Evolutionary conservation across 441 rosid species (phyloP), one percentile per base, ranked within the genome.

Genomic region (Manihot esculenta): DNA sequence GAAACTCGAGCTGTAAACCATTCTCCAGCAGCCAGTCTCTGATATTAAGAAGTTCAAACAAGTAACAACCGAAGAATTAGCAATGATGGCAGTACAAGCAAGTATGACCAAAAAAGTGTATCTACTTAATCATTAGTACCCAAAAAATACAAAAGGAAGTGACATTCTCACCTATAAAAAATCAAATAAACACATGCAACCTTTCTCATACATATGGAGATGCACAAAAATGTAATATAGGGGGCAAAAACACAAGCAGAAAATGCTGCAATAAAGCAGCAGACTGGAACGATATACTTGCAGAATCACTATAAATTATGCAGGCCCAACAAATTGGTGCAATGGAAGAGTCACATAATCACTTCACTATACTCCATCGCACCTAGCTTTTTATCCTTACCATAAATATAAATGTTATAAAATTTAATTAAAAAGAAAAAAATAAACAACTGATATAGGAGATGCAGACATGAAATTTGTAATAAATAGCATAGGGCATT

Each of bases 1-100:
- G 97, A 94, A 78, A 94, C 96, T 57, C 98, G 87, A 63, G 99
- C 96, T 20, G 98, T 90, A 86, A 94, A 94, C 99, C 99, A 94
- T 79, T 92, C 97, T 49, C 96, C 98, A 75, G 85, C 85, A 13
- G 97, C 97, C 59, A 94, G 76, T 68, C 99, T 88, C 99, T 90
- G 83, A 64, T 64, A 23, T 65, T 68, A 55, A 41, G 48, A 60
- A 60, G 14, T 66, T 17, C 53, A 66, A 70, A 24, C 41, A 51
- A 21, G 8, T 3, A 58, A n/a, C 9, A 66, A 48, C 30, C 41
- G 27, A 23, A 58, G 3, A 64, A 47, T 56, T 6, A 42, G 23
- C n/a, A 5, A 24, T 8, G 10, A 41, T 58, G 60, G 27, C 51
- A 69, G n/a, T 45, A 49, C 24, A 14, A 27, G 54, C 38, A 65